Evolutionary conservation across 2,329 filamentous ascomycete genomes (phyloP).

Genomic region (Colletotrichum simmondsii): DNA sequence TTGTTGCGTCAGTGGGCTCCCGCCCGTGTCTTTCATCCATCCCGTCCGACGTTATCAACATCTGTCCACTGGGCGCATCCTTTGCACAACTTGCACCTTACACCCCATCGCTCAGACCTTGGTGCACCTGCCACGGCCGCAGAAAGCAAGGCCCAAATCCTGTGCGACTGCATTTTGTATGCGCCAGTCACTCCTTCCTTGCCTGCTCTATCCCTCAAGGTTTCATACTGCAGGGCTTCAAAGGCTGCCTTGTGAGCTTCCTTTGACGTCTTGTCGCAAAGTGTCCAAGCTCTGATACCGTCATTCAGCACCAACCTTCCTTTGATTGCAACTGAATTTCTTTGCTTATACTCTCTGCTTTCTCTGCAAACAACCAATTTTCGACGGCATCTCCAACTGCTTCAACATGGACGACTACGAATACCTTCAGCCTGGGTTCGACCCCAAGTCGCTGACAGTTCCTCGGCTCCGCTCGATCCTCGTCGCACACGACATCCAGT

Average conservation of each 20-base stretch:
- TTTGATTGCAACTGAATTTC: constrained; percentile 1
- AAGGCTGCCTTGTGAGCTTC: constrained; percentile 7
- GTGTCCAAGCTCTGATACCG: constrained; percentile 19
- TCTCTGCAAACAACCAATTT: not conserved
- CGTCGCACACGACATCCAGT: constrained; percentile 86
- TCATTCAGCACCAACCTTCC: not conserved
- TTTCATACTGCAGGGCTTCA: not conserved
- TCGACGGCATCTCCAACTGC: not conserved
- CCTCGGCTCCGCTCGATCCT: constrained; percentile 91
- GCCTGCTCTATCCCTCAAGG: not conserved
- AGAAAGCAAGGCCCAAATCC: constrained; percentile 22
- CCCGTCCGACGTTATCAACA: constrained; percentile 27
- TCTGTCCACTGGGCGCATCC: constrained; percentile 21
- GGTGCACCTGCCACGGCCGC: constrained; percentile 24
- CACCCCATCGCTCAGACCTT: constrained; percentile 26
- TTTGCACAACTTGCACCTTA: constrained; percentile 26
- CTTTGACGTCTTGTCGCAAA: constrained; percentile 25
- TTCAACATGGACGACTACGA: constrained; percentile 72
- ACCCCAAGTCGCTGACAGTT: constrained; percentile 84
- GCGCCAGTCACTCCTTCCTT: not conserved
- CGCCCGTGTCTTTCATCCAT: not conserved
- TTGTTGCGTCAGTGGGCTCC: constrained; percentile 45
- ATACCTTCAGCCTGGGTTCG: constrained; percentile 89
- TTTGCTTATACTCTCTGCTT: not conserved
- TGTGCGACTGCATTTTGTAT: constrained; percentile 13